phyloP scores from a whole-genome alignment of 2,329 filamentous ascomycete genomes.

The Fusarium decemcellulare region DNA sequence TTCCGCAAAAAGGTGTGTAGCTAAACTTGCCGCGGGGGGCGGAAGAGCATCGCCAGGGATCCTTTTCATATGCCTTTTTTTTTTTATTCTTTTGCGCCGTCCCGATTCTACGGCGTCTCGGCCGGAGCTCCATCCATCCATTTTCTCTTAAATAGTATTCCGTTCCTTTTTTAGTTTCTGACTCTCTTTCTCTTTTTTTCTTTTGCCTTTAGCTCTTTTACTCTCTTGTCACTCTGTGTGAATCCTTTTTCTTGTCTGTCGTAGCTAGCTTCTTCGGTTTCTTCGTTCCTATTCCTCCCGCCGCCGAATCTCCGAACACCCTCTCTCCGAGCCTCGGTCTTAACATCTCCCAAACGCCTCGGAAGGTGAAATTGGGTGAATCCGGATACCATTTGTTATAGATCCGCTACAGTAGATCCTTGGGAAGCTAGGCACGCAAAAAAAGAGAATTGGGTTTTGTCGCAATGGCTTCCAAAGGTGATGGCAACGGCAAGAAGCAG shows the following conservation, averaged over 20 bases:
- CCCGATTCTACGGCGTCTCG: constrained; percentile 1
- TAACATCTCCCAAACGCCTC: constrained; percentile 1
- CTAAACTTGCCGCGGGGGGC: constrained; percentile 7
- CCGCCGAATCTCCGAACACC: constrained; percentile 29
- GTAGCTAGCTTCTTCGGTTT: not conserved
- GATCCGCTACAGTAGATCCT: not conserved
- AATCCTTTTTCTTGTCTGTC: not conserved
- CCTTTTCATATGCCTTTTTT: not conserved
- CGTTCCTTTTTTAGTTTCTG: constrained; percentile 11
- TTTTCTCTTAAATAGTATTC: constrained; percentile 31
- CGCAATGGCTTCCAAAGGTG: constrained; percentile 52
- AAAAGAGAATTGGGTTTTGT: constrained; percentile 2
- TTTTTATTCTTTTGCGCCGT: not conserved
- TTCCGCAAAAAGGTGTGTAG: constrained; percentile 28
- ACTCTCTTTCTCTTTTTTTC: constrained; percentile 4
- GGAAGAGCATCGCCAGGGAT: not conserved
- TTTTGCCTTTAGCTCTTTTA: constrained; percentile 4
- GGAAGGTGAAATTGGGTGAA: too few relatives aligned
- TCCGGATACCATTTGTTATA: too few relatives aligned
- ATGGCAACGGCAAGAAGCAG: constrained; percentile 69
- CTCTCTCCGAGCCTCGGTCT: constrained; percentile 42
- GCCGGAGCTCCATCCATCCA: constrained; percentile 5
- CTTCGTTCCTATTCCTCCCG: constrained; percentile 10
- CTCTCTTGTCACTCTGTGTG: not conserved
- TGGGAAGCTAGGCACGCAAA: not conserved